Conservation (phyloP, 352 stramenopile genomes). For the Phytopythium oedochilum region DNA sequence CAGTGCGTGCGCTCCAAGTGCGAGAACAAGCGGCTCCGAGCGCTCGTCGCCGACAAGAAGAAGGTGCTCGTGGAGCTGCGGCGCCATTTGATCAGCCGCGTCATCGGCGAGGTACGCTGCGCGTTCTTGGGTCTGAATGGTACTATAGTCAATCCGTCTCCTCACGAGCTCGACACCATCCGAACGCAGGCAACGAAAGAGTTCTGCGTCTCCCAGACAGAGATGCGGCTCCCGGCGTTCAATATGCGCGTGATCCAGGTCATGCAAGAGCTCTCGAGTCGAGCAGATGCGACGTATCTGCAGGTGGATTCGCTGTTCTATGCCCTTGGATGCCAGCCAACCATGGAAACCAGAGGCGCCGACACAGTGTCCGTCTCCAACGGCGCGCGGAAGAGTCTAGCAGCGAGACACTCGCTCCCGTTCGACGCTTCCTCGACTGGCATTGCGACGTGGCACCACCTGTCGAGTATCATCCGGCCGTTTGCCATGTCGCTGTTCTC, state of each 20-base stretch:
- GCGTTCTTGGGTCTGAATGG: not conserved
- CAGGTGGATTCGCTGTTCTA: not conserved
- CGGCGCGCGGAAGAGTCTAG: not conserved
- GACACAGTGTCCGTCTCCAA: not conserved
- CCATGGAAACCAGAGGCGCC: not conserved
- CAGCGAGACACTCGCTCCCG: not conserved
- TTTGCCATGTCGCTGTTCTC: conserved; percentile 2
- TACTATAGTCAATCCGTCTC: not conserved
- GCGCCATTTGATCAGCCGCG: not conserved
- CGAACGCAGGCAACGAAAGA: not conserved
- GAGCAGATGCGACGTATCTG: not conserved
- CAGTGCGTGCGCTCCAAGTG: conserved; percentile 8
- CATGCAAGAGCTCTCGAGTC: not conserved
- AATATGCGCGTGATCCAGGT: not conserved
- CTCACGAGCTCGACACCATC: not conserved
- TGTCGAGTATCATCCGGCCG: not conserved
- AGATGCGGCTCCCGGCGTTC: not conserved
- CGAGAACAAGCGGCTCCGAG: conserved; percentile 20
- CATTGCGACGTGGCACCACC: not conserved
- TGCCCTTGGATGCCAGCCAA: not conserved
- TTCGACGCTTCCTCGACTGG: not conserved
- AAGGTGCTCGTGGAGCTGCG: conserved; percentile 4
- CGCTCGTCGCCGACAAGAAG: conserved; percentile 9
- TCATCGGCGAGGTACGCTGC: not conserved
- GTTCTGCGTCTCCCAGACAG: not conserved